These are phyloP conservation scores for Colletotrichum siamense DNA, from an alignment of 2,329 filamentous ascomycete genomes.

Conservation along the genomic window DNA sequence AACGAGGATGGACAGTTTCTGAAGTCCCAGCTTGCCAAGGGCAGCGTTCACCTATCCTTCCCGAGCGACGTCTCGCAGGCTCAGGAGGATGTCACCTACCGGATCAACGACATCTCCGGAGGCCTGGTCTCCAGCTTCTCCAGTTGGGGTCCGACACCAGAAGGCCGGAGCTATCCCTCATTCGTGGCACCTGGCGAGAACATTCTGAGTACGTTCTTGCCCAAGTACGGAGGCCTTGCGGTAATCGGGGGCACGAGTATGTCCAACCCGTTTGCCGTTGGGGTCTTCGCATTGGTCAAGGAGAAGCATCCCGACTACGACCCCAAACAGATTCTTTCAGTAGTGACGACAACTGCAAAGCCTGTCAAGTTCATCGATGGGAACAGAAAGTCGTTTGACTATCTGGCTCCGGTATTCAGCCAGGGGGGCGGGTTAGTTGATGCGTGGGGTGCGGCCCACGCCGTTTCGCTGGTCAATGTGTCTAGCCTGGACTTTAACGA, in stretches of 20 bases:
- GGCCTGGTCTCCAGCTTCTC: background rate
- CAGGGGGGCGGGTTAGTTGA: background rate
- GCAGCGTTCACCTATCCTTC: background rate
- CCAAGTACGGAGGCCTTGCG: conserved; percentile 8
- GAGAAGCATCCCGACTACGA: background rate
- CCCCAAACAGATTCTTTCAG: background rate
- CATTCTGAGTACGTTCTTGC: conserved; percentile 21
- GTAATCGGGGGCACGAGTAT: conserved; percentile 23
- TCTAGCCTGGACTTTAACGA: background rate
- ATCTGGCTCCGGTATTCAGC: background rate
- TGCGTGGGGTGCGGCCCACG: background rate
- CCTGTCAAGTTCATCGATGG: background rate
- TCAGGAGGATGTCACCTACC: background rate
- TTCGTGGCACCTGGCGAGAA: conserved; percentile 23
- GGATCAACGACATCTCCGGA: background rate
- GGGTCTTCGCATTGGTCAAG: conserved; percentile 17
- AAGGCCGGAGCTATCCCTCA: conserved; percentile 23
- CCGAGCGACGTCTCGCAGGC: background rate
- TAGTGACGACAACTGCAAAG: background rate
- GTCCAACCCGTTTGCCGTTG: conserved; percentile 19
- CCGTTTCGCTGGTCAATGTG: background rate
- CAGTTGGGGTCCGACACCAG: conserved; percentile 19
- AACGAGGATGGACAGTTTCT: background rate
- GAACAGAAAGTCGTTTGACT: background rate
- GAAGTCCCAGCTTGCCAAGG: background rate